Conservation (phyloP, 306 rosid species). For the Quercus agrifolia region DNA sequence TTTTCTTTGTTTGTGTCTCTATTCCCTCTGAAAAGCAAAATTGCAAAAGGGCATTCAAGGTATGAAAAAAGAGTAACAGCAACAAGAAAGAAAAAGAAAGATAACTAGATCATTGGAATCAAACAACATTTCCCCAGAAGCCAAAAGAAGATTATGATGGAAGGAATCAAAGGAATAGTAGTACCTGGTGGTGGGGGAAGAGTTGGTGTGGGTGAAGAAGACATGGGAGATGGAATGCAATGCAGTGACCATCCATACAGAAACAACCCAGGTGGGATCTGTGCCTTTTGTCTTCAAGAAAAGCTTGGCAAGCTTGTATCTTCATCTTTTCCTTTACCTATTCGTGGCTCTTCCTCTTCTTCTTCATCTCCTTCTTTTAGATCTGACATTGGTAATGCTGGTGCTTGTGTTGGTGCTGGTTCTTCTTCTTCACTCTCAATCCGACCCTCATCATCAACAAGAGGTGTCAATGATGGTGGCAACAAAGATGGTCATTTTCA, state of each 20-base stretch:
- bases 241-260: conserved; percentile 79
- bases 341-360: conserved; percentile 56
- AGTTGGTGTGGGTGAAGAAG: conserved; percentile 55
- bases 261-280: conserved; percentile 94
- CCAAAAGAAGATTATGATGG: conserved; percentile 35
- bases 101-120: background rate
- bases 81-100: background rate
- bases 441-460: conserved; percentile 15
- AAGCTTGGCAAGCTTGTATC: conserved; percentile 91
- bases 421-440: conserved; percentile 31
- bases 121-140: background rate
- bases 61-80: background rate
- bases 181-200: conserved; percentile 30
- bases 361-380: conserved; percentile 77
- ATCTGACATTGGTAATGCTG: conserved; percentile 37
- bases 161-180: conserved; percentile 30
- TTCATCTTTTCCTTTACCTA: conserved; percentile 72
- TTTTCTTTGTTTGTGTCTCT: conserved; percentile 7
- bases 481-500: background rate
- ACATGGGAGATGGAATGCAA: conserved; percentile 77
- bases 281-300: conserved; percentile 90
- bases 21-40: conserved; percentile 17
- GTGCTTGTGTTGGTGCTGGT: background rate
- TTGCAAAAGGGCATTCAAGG: background rate
- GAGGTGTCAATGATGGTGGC: conserved; percentile 3